Evolutionary conservation across 1,284 basidiomycete species (phyloP).

Genomic region (Porodaedalea pini): DNA sequence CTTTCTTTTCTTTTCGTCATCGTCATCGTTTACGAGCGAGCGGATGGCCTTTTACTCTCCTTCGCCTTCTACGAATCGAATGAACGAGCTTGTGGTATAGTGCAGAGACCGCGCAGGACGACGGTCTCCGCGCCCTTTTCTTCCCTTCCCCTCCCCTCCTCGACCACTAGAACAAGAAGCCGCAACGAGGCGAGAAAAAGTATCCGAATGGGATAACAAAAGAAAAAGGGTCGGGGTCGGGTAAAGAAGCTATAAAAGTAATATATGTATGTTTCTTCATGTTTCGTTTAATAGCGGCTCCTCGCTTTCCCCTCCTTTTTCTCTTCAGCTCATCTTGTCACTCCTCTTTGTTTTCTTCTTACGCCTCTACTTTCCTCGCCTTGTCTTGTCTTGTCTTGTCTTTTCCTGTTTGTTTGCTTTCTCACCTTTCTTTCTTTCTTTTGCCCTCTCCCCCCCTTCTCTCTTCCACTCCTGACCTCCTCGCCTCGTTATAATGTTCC

Average conservation of each 20-base stretch:
- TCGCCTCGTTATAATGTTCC: too few relatives aligned
- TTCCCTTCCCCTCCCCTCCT: background rate
- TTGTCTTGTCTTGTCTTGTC: too few relatives aligned
- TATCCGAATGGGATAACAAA: too few relatives aligned
- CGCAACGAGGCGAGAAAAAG: too few relatives aligned
- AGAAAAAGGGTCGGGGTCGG: too few relatives aligned
- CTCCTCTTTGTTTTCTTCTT: background rate
- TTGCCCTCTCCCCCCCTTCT: background rate
- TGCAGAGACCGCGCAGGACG: background rate
- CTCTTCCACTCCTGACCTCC: background rate
- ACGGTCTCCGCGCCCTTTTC: background rate
- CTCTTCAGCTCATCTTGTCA: slow-evolving; percentile 3
- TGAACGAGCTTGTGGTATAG: too few relatives aligned
- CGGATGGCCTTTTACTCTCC: too few relatives aligned
- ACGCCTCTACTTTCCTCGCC: background rate
- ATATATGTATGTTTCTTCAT: background rate
- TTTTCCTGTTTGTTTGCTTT: background rate
- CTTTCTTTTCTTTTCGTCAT: too few relatives aligned
- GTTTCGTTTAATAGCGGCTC: background rate
- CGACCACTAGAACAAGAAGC: too few relatives aligned
- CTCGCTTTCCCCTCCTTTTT: background rate
- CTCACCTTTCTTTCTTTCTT: background rate
- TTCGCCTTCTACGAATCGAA: too few relatives aligned
- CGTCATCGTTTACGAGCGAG: too few relatives aligned
- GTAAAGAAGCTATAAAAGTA: background rate